phyloP scores from a whole-genome alignment of 257 asterid genomes.

The Petunia axillaris region DNA sequence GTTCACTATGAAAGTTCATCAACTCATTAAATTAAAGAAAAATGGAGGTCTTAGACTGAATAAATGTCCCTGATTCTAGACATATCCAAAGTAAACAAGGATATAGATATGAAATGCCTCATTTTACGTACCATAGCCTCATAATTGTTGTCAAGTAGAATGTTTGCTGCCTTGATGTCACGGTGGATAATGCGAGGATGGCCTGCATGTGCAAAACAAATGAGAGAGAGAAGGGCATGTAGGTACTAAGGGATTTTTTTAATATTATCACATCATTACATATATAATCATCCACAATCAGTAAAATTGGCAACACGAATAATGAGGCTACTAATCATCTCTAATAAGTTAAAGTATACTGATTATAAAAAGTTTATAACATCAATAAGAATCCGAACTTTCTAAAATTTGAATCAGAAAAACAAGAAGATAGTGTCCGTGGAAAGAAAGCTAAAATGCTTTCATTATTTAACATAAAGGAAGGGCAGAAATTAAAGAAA shows the following conservation, averaged over 20 bases:
- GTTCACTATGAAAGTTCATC: not conserved
- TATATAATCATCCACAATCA: no score
- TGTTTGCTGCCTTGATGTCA: conserved; percentile 55
- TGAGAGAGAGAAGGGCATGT: not conserved
- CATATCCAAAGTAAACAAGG: not conserved
- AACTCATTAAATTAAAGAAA: not conserved
- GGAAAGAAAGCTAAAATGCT: no score
- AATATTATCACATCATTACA: no score
- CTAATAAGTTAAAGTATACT: no score
- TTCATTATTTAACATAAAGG: no score
- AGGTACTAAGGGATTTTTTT: no score
- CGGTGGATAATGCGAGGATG: conserved; percentile 58
- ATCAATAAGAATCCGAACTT: no score
- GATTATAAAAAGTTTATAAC: no score
- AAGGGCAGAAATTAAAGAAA: not conserved
- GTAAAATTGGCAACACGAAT: no score
- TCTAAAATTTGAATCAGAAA: no score
- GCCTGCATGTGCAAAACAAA: conserved; percentile 40
- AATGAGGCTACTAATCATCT: no score
- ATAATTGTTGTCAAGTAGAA: conserved; percentile 49
- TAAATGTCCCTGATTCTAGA: not conserved
- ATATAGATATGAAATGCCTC: not conserved
- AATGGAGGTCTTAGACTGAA: not conserved
- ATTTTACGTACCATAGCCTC: conserved; percentile 52
- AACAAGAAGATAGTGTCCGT: no score